Conservation (phyloP, 768 basidiomycete genomes). For the Lentinula sp. region DNA sequence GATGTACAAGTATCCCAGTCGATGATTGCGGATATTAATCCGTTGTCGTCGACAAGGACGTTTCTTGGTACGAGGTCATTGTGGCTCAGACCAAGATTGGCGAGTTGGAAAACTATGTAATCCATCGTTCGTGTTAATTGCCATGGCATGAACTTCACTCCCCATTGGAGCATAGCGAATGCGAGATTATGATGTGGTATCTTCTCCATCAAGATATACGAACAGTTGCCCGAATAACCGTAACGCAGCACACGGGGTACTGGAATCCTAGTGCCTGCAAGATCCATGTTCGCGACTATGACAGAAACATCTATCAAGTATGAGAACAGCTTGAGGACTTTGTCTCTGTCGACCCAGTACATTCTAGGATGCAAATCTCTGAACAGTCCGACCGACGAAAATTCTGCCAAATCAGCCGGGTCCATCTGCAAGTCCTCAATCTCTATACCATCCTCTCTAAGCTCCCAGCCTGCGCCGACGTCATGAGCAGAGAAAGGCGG, state of each 20-base stretch:
- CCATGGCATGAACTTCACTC: background rate
- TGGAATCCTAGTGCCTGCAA: background rate
- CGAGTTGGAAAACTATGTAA: background rate
- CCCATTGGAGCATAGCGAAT: background rate
- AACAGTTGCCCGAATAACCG: conserved; percentile 3
- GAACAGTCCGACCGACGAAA: background rate
- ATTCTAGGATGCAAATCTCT: background rate
- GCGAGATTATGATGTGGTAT: background rate
- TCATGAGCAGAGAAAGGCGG: background rate
- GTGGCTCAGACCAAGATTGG: background rate
- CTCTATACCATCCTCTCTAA: background rate
- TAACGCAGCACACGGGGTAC: background rate
- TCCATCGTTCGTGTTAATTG: background rate
- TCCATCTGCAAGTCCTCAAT: background rate
- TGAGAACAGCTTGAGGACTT: background rate
- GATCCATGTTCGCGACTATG: conserved; percentile 1
- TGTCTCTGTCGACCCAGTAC: background rate
- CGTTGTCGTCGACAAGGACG: background rate
- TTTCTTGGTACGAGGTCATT: background rate
- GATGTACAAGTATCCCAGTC: background rate
- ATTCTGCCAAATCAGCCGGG: background rate
- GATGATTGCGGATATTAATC: background rate
- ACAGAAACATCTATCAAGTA: conserved; percentile 1
- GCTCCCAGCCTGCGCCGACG: background rate
- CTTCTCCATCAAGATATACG: conserved; percentile 7